Percentiles rank a stretch among this genome's conserved stretches.
Conservation (phyloP, 1,284 basidiomycete genomes). For the Trichosporon asahii region DNA sequence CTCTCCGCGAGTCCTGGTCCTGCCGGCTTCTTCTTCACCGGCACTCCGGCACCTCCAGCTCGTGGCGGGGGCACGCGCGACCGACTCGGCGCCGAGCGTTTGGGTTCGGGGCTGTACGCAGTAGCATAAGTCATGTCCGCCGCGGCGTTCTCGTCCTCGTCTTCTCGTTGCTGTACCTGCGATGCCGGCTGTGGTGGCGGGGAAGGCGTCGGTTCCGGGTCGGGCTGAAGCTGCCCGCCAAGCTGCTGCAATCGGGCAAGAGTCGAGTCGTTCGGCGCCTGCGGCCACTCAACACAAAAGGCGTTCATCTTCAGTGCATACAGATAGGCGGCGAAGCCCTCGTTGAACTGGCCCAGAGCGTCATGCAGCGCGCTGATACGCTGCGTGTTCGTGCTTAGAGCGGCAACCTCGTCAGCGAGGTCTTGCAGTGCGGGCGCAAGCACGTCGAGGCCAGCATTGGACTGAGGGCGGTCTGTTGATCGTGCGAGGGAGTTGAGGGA, state of each 20-base stretch:
- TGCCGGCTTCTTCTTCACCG: background rate
- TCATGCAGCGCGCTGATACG: conserved; percentile 68
- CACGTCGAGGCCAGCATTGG: conserved; percentile 79
- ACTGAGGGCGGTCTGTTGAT: conserved; percentile 60
- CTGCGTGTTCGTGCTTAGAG: conserved; percentile 70
- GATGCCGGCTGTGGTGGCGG: background rate
- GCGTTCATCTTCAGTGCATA: conserved; percentile 94
- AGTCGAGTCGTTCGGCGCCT: conserved; percentile 33
- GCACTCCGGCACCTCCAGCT: conserved; percentile 9
- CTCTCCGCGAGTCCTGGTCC: conserved; percentile 14
- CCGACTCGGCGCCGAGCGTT: background rate
- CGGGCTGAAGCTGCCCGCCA: background rate
- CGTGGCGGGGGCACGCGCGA: background rate
- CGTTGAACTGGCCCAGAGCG: conserved; percentile 81
- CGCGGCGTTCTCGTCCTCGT: conserved; percentile 8
- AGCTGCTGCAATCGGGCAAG: conserved; percentile 57
- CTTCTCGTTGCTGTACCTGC: background rate
- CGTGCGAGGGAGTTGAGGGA: conserved; percentile 79
- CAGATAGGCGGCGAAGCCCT: conserved; percentile 85
- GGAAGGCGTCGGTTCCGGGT: conserved; percentile 5
- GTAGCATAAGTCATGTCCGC: conserved; percentile 49
- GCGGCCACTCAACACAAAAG: conserved; percentile 84
- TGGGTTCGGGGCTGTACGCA: conserved; percentile 25
- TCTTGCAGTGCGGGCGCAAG: conserved; percentile 78
- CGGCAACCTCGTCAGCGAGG: conserved; percentile 79